Evolutionary conservation across 2,329 filamentous ascomycete species (phyloP).

Genomic region (Coniochaeta sp.): DNA sequence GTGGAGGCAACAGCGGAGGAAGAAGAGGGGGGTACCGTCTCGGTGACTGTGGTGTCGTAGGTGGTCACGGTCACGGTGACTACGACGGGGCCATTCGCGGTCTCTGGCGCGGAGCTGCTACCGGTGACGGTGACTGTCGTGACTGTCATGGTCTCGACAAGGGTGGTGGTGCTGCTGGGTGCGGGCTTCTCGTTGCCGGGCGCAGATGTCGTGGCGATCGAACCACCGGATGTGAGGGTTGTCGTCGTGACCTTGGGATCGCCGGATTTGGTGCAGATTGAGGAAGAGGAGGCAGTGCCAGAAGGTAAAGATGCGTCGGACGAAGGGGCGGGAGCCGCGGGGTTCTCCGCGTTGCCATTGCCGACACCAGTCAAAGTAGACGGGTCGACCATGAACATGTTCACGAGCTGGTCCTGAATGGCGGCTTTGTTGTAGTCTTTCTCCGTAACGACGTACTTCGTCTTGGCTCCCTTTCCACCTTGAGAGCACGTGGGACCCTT

Average conservation of each 20-base stretch:
- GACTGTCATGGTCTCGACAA: background rate
- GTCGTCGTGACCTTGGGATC: too few species aligned
- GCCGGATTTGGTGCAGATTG: too few species aligned
- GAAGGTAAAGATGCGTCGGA: too few species aligned
- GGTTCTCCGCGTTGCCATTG: background rate
- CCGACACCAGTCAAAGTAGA: slow-evolving; percentile 5
- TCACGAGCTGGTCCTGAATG: slow-evolving; percentile 36
- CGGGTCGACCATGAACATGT: slow-evolving; percentile 37
- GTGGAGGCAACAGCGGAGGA: slow-evolving; percentile 20
- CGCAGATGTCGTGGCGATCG: too few species aligned
- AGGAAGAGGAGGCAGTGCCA: too few species aligned
- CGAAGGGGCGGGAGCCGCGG: too few species aligned
- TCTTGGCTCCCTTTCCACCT: slow-evolving; percentile 7
- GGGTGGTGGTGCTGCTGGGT: background rate
- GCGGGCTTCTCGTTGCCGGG: too few species aligned
- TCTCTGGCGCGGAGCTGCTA: background rate
- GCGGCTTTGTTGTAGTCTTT: slow-evolving; percentile 36
- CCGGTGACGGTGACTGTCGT: background rate
- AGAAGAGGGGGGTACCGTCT: slow-evolving; percentile 16
- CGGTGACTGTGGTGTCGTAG: slow-evolving; percentile 22
- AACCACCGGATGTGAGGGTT: too few species aligned
- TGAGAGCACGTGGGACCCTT: slow-evolving; percentile 29
- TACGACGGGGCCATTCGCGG: slow-evolving; percentile 7
- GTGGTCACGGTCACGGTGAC: slow-evolving; percentile 36
- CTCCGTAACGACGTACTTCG: slow-evolving; percentile 19